phyloP scores from a whole-genome alignment of 148 eudicot species.

The Heliamphora exappendiculata region DNA sequence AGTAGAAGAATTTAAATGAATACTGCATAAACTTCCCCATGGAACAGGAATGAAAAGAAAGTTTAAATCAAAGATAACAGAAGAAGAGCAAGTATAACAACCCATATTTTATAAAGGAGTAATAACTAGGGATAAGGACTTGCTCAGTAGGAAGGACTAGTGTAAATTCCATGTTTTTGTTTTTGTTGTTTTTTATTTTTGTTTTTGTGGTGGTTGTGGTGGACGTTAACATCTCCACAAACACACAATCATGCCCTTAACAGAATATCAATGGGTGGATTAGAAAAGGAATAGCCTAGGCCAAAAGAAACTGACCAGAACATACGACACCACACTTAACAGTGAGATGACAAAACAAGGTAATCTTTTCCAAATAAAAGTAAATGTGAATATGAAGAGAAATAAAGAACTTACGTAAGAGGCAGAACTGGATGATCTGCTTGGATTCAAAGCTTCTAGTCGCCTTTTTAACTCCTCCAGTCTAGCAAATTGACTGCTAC shows the following conservation, averaged over 20 bases:
- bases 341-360: neutral
- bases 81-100: neutral
- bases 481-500: slow-evolving; percentile 58
- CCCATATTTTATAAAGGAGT: neutral
- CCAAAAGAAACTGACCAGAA: neutral
- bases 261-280: neutral
- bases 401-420: slow-evolving; percentile 31
- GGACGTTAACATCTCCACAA: neutral
- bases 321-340: neutral
- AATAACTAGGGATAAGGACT: neutral
- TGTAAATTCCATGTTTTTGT: neutral
- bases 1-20: neutral
- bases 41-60: neutral
- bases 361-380: neutral
- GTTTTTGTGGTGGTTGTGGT: neutral
- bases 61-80: neutral
- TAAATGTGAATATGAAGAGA: neutral
- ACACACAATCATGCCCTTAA: neutral
- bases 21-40: neutral
- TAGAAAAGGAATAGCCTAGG: neutral
- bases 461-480: slow-evolving; percentile 85
- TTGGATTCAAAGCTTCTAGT: slow-evolving; percentile 81
- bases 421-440: slow-evolving; percentile 41
- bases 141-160: neutral
- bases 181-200: neutral